Evolutionary conservation across 345 rosid genomes (phyloP), one percentile per base, ranked within the genome.

Genomic region (Salix koriyanagi): DNA sequence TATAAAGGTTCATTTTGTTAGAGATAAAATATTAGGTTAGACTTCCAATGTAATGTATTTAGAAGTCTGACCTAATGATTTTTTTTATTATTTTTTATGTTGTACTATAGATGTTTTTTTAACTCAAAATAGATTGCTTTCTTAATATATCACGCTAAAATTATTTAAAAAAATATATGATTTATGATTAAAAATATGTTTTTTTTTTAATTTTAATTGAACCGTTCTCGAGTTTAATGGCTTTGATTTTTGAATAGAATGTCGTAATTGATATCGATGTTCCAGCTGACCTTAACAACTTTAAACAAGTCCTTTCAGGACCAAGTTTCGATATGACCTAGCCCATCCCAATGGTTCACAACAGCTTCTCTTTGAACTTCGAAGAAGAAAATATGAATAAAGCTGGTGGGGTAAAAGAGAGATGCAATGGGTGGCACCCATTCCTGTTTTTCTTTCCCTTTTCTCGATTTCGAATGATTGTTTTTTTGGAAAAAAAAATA

Each of bases 341-440:
- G 26, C 41, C 36, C 69, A 66, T 14, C 23, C 46, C 69, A 3
- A 2, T 66, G 69, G 69, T 18, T 44, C 69, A 34, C 69, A 30
- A 67, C 75, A 64, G 61, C 75, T 81, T 84, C 65, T 74, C 79
- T 72, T 71, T 56, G 75, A 83, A 86, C 80, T 69, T 83, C 74
- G 66, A 77, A 44, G 69, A 77, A 44, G 72, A 61, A 78, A 54
- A 71, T 75, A 48, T 64, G 67, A 73, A 72, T 21, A 56, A 65
- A 70, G 42, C 15, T 42, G 42, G 61, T 56, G 69, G 76, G 77
- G 83, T 16, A 81, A 67, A 68, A 28, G 77, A 13, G 26, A 56
- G 83, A 80, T 58, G 83, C 79, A 71, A 9, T 83, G 84, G 81
- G 89, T 96, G 94, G 88, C 87, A 84, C 86, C 74, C 84, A 70